Evolutionary conservation across 768 basidiomycete genomes (phyloP).

Genomic region (Suillus luteus): DNA sequence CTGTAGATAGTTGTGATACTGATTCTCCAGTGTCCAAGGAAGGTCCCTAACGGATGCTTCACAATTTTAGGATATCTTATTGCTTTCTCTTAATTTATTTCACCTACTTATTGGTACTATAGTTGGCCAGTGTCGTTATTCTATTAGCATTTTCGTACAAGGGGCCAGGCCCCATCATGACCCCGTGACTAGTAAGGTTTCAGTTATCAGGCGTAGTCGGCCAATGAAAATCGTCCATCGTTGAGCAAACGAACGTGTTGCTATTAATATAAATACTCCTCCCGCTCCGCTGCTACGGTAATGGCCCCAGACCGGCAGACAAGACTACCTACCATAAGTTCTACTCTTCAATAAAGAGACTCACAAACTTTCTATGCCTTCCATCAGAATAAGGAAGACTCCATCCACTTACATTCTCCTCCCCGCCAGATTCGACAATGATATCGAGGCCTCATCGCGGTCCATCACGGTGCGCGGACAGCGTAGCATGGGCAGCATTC

Average conservation of each 20-base stretch:
- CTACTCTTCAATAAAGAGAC: not conserved
- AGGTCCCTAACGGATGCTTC: not conserved
- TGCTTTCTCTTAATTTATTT: not conserved
- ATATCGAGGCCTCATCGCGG: not conserved
- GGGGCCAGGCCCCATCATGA: not conserved
- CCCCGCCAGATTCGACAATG: slow-evolving; percentile 3
- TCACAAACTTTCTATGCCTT: slow-evolving; percentile 41
- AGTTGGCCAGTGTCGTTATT: not conserved
- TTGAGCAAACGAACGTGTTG: not conserved
- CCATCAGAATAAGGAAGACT: slow-evolving; percentile 44
- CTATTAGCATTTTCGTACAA: not conserved
- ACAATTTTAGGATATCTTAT: not conserved
- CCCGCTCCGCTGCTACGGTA: not conserved
- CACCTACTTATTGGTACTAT: not conserved
- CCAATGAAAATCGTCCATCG: no score
- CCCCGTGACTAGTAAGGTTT: not conserved
- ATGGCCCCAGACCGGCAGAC: not conserved
- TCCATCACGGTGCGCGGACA: slow-evolving; percentile 5
- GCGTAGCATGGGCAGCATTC: slow-evolving; percentile 3
- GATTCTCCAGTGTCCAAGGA: not conserved
- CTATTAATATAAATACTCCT: not conserved
- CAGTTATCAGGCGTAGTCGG: not conserved
- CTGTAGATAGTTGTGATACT: not conserved
- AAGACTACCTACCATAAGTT: not conserved
- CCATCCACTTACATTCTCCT: not conserved